phyloP scores from a whole-genome alignment of 805 yeast genomes.

The Komagataella kurtzmanii region DNA sequence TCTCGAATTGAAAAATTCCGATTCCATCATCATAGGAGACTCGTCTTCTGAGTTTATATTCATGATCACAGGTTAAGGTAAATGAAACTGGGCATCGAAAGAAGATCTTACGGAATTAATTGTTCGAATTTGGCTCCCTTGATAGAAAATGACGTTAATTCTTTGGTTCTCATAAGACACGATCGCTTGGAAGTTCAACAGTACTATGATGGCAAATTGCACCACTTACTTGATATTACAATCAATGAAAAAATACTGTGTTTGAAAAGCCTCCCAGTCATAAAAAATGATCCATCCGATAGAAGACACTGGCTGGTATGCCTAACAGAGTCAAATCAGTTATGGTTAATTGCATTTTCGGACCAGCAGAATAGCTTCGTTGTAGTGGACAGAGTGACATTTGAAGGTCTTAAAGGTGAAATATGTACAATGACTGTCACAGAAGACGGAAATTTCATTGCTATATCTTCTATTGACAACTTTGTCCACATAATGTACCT shows the following conservation, averaged over 20 bases:
- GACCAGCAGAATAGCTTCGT: neutral
- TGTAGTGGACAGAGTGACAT: neutral
- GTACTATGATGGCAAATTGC: neutral
- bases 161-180: neutral
- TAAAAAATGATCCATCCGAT: neutral
- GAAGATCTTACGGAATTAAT: neutral
- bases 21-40: constrained; percentile 14
- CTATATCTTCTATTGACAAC: neutral
- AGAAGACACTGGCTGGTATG: neutral
- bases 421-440: neutral
- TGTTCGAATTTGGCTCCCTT: neutral
- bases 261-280: neutral
- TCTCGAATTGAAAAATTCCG: constrained; percentile 13
- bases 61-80: constrained; percentile 4
- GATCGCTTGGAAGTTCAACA: neutral
- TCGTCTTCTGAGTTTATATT: constrained; percentile 11
- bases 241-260: neutral
- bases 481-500: neutral
- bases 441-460: neutral
- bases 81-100: neutral
- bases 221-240: neutral
- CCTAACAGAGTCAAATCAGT: neutral
- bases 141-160: neutral
- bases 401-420: neutral
- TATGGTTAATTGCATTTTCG: neutral